A percentile compares a stretch with the other conserved stretches of the same genome.
These are phyloP conservation scores for Endocalyx cinctus DNA, from an alignment of 2,329 filamentous ascomycete genomes.

Conservation along the genomic window DNA sequence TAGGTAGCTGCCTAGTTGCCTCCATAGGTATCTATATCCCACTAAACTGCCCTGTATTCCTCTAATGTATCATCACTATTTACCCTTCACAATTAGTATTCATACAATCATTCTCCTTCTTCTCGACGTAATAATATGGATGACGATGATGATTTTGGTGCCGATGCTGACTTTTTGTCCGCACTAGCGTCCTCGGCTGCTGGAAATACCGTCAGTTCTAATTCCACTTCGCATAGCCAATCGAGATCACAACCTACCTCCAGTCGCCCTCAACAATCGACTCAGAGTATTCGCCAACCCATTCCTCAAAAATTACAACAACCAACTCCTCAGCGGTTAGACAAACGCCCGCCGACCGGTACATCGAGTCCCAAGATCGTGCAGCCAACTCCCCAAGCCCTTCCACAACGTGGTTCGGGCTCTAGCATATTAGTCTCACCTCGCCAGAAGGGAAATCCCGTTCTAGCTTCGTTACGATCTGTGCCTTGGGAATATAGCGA, in stretches of 20 bases:
- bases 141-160: slow-evolving; percentile 42
- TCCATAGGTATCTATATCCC: too few relatives aligned
- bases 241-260: slow-evolving; percentile 16
- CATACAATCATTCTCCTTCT: too few relatives aligned
- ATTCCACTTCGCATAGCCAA: too few relatives aligned
- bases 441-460: slow-evolving; percentile 91
- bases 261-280: slow-evolving; percentile 34
- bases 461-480: slow-evolving; percentile 75
- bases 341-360: slow-evolving; percentile 41
- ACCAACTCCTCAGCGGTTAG: slow-evolving; percentile 50
- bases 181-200: slow-evolving; percentile 26
- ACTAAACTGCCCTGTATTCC: too few relatives aligned
- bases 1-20: too few relatives aligned
- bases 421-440: slow-evolving; percentile 86
- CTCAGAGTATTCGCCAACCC: slow-evolving; percentile 36
- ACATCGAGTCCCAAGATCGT: slow-evolving; percentile 55
- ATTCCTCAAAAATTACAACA: slow-evolving; percentile 38
- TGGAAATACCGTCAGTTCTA: slow-evolving; percentile 8
- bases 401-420: slow-evolving; percentile 60
- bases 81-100: too few relatives aligned
- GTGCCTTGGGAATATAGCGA: slow-evolving; percentile 96
- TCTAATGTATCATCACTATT: too few relatives aligned
- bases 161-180: slow-evolving; percentile 38
- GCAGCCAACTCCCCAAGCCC: slow-evolving; percentile 84
- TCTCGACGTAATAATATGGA: too few relatives aligned